phyloP scores from a whole-genome alignment of 2,329 filamentous ascomycete genomes.

The Aspergillus ibericus region DNA sequence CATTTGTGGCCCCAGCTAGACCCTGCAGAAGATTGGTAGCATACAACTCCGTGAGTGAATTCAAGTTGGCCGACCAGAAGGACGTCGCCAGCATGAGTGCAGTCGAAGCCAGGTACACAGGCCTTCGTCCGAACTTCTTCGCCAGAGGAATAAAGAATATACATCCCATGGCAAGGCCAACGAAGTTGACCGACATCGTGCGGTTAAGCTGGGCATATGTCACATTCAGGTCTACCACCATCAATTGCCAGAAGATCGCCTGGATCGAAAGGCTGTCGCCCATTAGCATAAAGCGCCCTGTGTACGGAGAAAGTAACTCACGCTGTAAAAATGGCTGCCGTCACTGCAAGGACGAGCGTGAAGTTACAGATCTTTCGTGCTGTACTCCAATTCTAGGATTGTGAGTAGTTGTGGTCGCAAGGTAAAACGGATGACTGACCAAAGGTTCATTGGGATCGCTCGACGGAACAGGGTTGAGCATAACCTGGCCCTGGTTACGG shows the following conservation, averaged over 20 bases:
- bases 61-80: conserved; percentile 46
- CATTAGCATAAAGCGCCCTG: not conserved
- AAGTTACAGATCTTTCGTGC: conserved; percentile 46
- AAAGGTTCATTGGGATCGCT: conserved; percentile 42
- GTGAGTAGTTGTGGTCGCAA: not conserved
- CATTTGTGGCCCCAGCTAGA: conserved; percentile 42
- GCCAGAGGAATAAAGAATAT: conserved; percentile 50
- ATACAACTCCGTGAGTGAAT: conserved; percentile 46
- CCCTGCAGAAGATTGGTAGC: conserved; percentile 45
- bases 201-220: conserved; percentile 45
- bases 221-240: conserved; percentile 47
- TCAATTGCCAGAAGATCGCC: conserved; percentile 47
- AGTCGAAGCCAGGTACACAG: conserved; percentile 47
- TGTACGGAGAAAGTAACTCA: conserved; percentile 8
- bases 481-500: conserved; percentile 15
- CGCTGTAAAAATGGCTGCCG: conserved; percentile 45
- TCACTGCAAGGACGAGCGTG: conserved; percentile 44
- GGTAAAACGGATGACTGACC: conserved; percentile 16
- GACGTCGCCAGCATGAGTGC: conserved; percentile 38
- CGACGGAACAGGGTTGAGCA: conserved; percentile 41
- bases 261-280: conserved; percentile 40
- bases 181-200: conserved; percentile 49
- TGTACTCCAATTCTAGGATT: conserved; percentile 45
- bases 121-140: conserved; percentile 42
- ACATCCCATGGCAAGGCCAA: conserved; percentile 45